Evolutionary conservation across 2,329 filamentous ascomycete genomes (phyloP).

Genomic region (Mycocentrospora acerina): DNA sequence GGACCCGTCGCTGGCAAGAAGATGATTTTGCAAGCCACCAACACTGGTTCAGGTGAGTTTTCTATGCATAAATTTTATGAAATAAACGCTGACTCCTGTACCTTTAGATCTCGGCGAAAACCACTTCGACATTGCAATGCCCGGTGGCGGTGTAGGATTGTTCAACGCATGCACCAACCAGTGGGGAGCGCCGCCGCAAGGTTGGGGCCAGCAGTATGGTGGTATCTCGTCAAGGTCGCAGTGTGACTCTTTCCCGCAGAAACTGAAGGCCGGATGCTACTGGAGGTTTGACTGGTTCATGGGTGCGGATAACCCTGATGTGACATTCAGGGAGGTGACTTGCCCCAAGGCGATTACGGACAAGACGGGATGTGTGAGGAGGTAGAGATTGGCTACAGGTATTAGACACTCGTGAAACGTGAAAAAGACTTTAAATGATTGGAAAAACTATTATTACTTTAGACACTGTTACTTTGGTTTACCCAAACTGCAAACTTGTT

Average conservation of each 20-base stretch:
- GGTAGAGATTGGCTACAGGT: too few relatives aligned
- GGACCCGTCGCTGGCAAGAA: constrained; percentile 59
- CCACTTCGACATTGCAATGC: constrained; percentile 43
- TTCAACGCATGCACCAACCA: constrained; percentile 39
- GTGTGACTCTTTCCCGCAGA: constrained; percentile 37
- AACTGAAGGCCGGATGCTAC: constrained; percentile 39
- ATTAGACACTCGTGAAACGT: too few relatives aligned
- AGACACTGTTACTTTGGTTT: too few relatives aligned
- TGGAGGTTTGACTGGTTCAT: constrained; percentile 43
- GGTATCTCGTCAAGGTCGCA: constrained; percentile 34
- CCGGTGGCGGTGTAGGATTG: constrained; percentile 39
- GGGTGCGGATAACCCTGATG: constrained; percentile 36
- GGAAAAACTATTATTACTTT: too few relatives aligned
- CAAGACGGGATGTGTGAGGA: constrained; percentile 30
- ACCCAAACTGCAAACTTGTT: too few relatives aligned
- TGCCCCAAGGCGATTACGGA: constrained; percentile 37
- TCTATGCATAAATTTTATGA: too few relatives aligned
- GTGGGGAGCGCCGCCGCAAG: constrained; percentile 34
- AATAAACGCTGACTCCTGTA: too few relatives aligned
- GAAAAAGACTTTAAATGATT: too few relatives aligned
- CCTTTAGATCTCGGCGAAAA: constrained; percentile 40
- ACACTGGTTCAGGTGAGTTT: constrained; percentile 59
- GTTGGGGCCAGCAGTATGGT: constrained; percentile 40
- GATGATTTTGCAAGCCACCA: constrained; percentile 65
- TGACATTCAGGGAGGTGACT: constrained; percentile 35